phyloP scores from a whole-genome alignment of 257 asterid species.

The Gardenia jasminoides region DNA sequence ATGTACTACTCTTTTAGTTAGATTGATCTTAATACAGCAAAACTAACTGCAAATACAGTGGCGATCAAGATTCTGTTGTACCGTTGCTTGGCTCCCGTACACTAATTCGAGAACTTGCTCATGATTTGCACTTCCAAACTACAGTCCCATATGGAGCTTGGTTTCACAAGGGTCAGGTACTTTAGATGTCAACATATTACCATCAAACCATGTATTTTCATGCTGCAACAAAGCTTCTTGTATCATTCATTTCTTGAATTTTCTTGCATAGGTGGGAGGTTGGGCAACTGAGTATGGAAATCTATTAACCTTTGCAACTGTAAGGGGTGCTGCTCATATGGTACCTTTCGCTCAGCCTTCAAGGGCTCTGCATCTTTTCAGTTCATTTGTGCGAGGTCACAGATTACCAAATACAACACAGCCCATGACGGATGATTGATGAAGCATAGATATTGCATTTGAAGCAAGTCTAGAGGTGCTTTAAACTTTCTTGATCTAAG shows the following conservation, averaged over 20 bases:
- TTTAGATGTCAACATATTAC: not conserved
- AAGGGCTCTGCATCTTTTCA: conserved; percentile 86
- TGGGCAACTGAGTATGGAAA: conserved; percentile 92
- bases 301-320: conserved; percentile 79
- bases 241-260: not conserved
- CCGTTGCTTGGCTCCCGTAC: conserved; percentile 92
- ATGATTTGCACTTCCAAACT: conserved; percentile 54
- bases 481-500: not conserved
- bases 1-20: not conserved
- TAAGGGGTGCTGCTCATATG: conserved; percentile 98
- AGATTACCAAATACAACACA: conserved; percentile 74
- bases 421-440: conserved; percentile 37
- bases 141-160: conserved; percentile 94
- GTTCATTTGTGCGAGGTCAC: conserved; percentile 58
- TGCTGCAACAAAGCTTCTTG: not conserved
- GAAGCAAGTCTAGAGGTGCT: not conserved
- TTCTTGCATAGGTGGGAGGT: conserved; percentile 71
- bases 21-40: not conserved
- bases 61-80: conserved; percentile 98
- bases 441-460: not conserved
- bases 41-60: conserved; percentile 41
- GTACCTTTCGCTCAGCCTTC: conserved; percentile 94
- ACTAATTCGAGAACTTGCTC: conserved; percentile 85
- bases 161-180: conserved; percentile 90
- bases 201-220: not conserved